These are phyloP conservation scores for Saccharomycopsis fibuligera DNA, from an alignment of 805 yeast genomes.

Conservation along the genomic window DNA sequence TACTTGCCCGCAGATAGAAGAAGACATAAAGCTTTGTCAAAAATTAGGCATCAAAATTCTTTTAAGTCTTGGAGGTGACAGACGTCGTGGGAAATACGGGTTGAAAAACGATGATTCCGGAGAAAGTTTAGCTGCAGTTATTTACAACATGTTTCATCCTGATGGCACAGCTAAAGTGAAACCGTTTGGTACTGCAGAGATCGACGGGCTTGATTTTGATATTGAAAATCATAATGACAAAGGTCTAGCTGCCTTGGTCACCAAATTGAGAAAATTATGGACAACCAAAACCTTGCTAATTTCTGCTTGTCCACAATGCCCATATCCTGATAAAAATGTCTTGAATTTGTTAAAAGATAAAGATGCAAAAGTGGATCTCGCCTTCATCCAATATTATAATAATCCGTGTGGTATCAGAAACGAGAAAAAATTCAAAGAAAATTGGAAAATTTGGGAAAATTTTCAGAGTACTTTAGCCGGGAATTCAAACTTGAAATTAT, in stretches of 20 bases:
- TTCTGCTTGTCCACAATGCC: constrained; percentile 67
- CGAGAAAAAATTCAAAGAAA: constrained; percentile 21
- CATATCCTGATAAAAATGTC: constrained; percentile 48
- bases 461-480: constrained; percentile 39
- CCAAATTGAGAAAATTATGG: constrained; percentile 28
- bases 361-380: constrained; percentile 41
- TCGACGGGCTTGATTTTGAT: constrained; percentile 21
- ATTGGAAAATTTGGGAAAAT: constrained; percentile 45
- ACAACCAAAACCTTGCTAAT: constrained; percentile 49
- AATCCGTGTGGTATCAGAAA: constrained; percentile 14
- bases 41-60: constrained; percentile 68
- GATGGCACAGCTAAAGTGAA: constrained; percentile 36
- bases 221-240: constrained; percentile 31
- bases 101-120: constrained; percentile 80
- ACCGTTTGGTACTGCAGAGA: constrained; percentile 20
- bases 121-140: constrained; percentile 47
- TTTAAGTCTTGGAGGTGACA: constrained; percentile 68
- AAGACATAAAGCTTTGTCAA: constrained; percentile 73
- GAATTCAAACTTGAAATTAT: constrained; percentile 48
- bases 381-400: constrained; percentile 64
- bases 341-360: constrained; percentile 37
- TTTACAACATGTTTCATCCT: constrained; percentile 55
- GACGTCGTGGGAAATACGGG: constrained; percentile 63
- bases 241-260: constrained; percentile 47
- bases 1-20: constrained; percentile 42